These are phyloP conservation scores for Morella rubra DNA, from an alignment of 306 rosid genomes.

Conservation along the genomic window DNA sequence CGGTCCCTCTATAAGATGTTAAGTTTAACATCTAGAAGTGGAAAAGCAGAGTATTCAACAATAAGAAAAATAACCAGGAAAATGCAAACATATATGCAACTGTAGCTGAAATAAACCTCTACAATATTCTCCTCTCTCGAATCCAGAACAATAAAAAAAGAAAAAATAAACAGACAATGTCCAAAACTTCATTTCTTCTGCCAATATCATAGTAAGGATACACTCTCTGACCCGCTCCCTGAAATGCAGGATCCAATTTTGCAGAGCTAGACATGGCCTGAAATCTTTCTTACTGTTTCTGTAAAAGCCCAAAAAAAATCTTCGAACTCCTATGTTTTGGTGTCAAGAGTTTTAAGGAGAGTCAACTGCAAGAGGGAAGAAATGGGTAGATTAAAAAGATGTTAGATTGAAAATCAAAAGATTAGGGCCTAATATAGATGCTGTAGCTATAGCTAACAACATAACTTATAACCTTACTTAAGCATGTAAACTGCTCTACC, in stretches of 20 bases:
- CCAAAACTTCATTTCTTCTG: constrained; percentile 28
- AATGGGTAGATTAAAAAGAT: constrained; percentile 13
- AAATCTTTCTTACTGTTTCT: constrained; percentile 35
- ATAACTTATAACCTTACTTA: neutral
- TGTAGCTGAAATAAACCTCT: constrained; percentile 11
- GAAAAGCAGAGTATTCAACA: constrained; percentile 16
- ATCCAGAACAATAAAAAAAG: neutral
- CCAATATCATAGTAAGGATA: constrained; percentile 59
- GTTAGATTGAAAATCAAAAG: constrained; percentile 25
- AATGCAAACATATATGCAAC: constrained; percentile 25
- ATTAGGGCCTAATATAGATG: constrained; percentile 21
- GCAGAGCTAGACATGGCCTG: constrained; percentile 83
- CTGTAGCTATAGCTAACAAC: constrained; percentile 5
- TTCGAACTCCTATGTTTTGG: constrained; percentile 20
- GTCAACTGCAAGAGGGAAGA: constrained; percentile 38
- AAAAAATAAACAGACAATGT: neutral
- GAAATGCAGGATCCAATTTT: constrained; percentile 98
- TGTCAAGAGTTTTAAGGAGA: constrained; percentile 35
- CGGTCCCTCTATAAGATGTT: constrained; percentile 81
- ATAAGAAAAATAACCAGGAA: constrained; percentile 24
- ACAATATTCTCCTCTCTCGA: constrained; percentile 7
- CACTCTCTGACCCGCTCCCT: constrained; percentile 95
- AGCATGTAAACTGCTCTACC: neutral
- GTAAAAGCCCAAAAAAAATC: constrained; percentile 26
- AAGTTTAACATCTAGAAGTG: constrained; percentile 51